These are phyloP conservation scores for Fusarium falciforme DNA, from an alignment of 2,329 filamentous ascomycete species.

Conservation along the genomic window DNA sequence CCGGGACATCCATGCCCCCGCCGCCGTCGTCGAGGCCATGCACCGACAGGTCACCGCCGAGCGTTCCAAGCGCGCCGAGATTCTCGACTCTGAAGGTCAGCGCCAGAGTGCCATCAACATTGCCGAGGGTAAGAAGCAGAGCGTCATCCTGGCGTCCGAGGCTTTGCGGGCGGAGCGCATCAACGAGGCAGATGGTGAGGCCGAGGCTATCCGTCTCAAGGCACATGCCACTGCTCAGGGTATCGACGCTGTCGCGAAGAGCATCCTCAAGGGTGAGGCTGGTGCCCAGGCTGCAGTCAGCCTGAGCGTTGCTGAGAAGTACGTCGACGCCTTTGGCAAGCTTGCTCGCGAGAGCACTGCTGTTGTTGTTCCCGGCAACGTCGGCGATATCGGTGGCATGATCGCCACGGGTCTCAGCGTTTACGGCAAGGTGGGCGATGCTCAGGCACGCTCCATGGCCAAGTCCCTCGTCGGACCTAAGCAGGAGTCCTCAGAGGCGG, in stretches of 20 bases:
- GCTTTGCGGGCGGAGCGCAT: conserved; percentile 90
- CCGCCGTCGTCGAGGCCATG: conserved; percentile 95
- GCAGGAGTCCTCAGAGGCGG: conserved; percentile 24
- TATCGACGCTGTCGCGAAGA: conserved; percentile 85
- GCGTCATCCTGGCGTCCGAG: conserved; percentile 94
- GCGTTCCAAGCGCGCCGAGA: conserved; percentile 96
- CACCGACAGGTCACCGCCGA: conserved; percentile 98
- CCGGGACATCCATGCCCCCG: conserved; percentile 95
- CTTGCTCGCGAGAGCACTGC: conserved; percentile 95
- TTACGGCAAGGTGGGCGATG: conserved; percentile 90
- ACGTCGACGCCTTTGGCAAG: conserved; percentile 93
- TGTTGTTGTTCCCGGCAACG: conserved; percentile 95
- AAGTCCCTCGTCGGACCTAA: conserved; percentile 58
- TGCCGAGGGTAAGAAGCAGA: conserved; percentile 96
- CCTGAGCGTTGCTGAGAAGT: conserved; percentile 94
- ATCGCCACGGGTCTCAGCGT: conserved; percentile 96
- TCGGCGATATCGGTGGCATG: conserved; percentile 96
- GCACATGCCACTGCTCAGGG: conserved; percentile 87
- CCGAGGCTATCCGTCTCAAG: conserved; percentile 90
- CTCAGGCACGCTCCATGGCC: conserved; percentile 77
- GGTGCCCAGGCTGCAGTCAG: conserved; percentile 87
- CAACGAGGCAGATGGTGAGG: conserved; percentile 92
- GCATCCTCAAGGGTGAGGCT: conserved; percentile 78
- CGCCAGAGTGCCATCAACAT: conserved; percentile 98
- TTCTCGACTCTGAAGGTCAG: conserved; percentile 96